Percentiles rank a stretch among this genome's conserved stretches.
phyloP scores from a whole-genome alignment of 768 basidiomycete species.

The Lactifluus subvellereus region DNA sequence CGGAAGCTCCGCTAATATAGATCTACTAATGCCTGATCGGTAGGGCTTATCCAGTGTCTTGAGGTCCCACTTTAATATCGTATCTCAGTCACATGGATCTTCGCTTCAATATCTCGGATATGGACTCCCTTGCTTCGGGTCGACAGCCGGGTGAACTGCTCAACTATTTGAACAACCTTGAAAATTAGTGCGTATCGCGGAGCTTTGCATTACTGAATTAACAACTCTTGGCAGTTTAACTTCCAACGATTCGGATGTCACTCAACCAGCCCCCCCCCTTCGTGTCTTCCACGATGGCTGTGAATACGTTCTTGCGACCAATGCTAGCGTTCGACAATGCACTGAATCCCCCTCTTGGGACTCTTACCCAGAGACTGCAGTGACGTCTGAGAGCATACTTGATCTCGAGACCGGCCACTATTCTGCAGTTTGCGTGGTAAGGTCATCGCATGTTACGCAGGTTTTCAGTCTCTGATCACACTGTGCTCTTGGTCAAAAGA shows the following conservation, averaged over 20 bases:
- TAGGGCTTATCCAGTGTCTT: not conserved
- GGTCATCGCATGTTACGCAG: slow-evolving; percentile 12
- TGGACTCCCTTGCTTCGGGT: slow-evolving; percentile 26
- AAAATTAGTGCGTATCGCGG: slow-evolving; percentile 38
- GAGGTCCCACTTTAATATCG: not conserved
- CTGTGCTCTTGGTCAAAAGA: slow-evolving; percentile 36
- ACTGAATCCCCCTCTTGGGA: slow-evolving; percentile 26
- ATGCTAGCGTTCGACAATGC: slow-evolving; percentile 44
- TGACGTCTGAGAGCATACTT: slow-evolving; percentile 41
- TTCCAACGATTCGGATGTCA: slow-evolving; percentile 26
- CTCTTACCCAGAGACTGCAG: slow-evolving; percentile 22
- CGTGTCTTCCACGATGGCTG: slow-evolving; percentile 34
- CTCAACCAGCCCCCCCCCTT: slow-evolving; percentile 46
- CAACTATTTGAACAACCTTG: slow-evolving; percentile 38
- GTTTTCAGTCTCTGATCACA: slow-evolving; percentile 6
- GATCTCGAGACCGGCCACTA: slow-evolving; percentile 53
- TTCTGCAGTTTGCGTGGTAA: slow-evolving; percentile 50
- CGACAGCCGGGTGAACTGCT: slow-evolving; percentile 40
- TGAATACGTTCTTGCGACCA: slow-evolving; percentile 44
- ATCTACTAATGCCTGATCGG: slow-evolving; percentile 22
- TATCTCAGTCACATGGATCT: slow-evolving; percentile 40
- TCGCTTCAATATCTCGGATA: slow-evolving; percentile 41
- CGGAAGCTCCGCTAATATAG: slow-evolving; percentile 10
- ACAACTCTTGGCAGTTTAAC: slow-evolving; percentile 33
- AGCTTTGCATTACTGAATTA: slow-evolving; percentile 6